phyloP scores from a whole-genome alignment of 768 basidiomycete genomes.

The Mycena alexandri region DNA sequence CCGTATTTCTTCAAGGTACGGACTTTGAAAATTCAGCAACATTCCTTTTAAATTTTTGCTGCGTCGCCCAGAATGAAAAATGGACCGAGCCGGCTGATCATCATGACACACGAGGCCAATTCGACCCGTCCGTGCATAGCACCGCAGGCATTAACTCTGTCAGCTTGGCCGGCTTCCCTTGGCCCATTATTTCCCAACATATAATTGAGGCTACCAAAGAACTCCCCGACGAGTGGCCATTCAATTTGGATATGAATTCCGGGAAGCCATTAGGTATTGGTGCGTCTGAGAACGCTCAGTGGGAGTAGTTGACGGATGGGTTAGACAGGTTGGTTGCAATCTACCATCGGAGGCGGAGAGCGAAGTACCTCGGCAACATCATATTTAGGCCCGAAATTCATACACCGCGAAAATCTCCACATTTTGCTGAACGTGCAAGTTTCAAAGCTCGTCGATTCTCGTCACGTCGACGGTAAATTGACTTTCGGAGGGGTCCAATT shows the following conservation, averaged over 20 bases:
- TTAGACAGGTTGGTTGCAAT: conserved; percentile 42
- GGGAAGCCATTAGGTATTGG: conserved; percentile 46
- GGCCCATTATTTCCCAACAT: conserved; percentile 35
- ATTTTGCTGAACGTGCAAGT: conserved; percentile 40
- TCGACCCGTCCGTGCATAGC: conserved; percentile 46
- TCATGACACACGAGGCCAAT: conserved; percentile 46
- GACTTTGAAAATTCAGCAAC: too few species aligned
- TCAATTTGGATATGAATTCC: conserved; percentile 45
- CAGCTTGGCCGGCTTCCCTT: conserved; percentile 41
- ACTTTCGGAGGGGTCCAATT: not conserved
- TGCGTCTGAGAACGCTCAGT: conserved; percentile 39
- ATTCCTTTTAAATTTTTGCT: too few species aligned
- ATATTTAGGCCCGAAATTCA: conserved; percentile 40
- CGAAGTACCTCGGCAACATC: conserved; percentile 43
- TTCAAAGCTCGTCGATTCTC: conserved; percentile 12
- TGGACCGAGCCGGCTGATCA: conserved; percentile 43
- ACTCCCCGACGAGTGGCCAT: conserved; percentile 45
- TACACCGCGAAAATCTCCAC: conserved; percentile 40
- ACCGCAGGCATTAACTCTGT: conserved; percentile 42
- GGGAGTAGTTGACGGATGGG: conserved; percentile 42
- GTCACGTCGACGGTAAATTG: not conserved
- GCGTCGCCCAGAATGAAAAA: conserved; percentile 43
- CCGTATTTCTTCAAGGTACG: conserved; percentile 38
- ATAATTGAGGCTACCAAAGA: conserved; percentile 42
- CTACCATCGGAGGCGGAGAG: conserved; percentile 38